Evolutionary conservation across 108 stramenopile species (phyloP).

Genomic region (Cylindrotheca closterium): DNA sequence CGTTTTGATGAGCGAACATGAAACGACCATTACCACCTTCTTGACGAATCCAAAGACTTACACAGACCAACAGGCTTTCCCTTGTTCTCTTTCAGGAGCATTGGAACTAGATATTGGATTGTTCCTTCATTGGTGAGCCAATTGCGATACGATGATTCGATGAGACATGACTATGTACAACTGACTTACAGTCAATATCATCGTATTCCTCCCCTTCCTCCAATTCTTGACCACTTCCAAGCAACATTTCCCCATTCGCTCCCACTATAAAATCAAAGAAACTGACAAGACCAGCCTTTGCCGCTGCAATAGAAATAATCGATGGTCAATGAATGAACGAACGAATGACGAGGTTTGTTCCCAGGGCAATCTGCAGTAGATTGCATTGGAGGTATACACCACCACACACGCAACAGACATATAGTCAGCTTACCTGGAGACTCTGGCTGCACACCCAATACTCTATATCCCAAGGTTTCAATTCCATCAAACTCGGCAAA

Average conservation of each 20-base stretch:
- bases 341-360: not conserved
- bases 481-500: slow-evolving; percentile 69
- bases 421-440: slow-evolving; percentile 55
- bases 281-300: slow-evolving; percentile 85
- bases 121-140: no score
- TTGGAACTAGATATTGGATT: slow-evolving; percentile 31
- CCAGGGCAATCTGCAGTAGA: not conserved
- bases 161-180: no score
- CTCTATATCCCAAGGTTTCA: slow-evolving; percentile 90
- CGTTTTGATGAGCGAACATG: slow-evolving; percentile 4
- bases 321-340: no score
- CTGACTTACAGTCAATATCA: slow-evolving; percentile 62
- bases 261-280: slow-evolving; percentile 97
- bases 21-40: not conserved
- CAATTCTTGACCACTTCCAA: slow-evolving; percentile 71
- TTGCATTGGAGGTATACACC: not conserved
- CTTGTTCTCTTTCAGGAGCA: slow-evolving; percentile 52
- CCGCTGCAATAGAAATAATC: slow-evolving; percentile 27
- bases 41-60: slow-evolving; percentile 31
- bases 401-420: not conserved
- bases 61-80: slow-evolving; percentile 56
- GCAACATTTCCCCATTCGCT: slow-evolving; percentile 66
- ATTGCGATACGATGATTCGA: no score
- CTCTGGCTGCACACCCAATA: slow-evolving; percentile 93
- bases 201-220: slow-evolving; percentile 81